Evolutionary conservation across 2,329 filamentous ascomycete species (phyloP).

Genomic region (Ophiostoma australiae): DNA sequence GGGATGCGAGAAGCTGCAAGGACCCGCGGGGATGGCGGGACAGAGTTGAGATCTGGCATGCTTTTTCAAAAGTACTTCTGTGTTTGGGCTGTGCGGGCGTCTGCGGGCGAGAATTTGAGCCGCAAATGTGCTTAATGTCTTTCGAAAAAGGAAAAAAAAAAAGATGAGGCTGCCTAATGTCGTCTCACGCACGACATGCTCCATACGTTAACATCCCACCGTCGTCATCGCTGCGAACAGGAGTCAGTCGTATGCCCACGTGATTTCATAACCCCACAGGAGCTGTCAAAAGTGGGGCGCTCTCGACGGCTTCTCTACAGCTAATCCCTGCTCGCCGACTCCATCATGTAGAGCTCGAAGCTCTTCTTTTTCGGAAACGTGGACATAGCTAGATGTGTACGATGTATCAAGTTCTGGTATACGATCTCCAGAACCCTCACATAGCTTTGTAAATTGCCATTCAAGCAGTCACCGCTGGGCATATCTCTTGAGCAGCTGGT

Average conservation of each 20-base stretch:
- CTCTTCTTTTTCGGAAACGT: not conserved
- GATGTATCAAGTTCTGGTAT: too few relatives aligned
- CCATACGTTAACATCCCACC: not conserved
- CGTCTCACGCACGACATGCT: not conserved
- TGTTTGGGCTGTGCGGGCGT: not conserved
- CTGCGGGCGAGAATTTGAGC: not conserved
- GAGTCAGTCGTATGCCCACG: not conserved
- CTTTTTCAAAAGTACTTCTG: not conserved
- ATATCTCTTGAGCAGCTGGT: too few relatives aligned
- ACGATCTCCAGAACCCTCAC: too few relatives aligned
- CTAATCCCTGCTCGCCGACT: not conserved
- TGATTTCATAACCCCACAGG: slow-evolving; percentile 1
- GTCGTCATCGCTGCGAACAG: slow-evolving; percentile 8
- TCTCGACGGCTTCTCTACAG: not conserved
- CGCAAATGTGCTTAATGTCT: not conserved
- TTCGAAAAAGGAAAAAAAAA: not conserved
- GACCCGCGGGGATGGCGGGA: slow-evolving; percentile 47
- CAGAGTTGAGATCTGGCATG: slow-evolving; percentile 55
- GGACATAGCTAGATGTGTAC: not conserved
- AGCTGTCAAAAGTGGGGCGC: not conserved
- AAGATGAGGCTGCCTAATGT: slow-evolving; percentile 8
- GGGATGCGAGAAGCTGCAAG: slow-evolving; percentile 42
- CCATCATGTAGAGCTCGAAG: not conserved
- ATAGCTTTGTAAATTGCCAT: not conserved
- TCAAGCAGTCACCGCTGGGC: not conserved